These are phyloP conservation scores for Polygonum maritimum DNA, from an alignment of 148 eudicot genomes.

Conservation along the genomic window DNA sequence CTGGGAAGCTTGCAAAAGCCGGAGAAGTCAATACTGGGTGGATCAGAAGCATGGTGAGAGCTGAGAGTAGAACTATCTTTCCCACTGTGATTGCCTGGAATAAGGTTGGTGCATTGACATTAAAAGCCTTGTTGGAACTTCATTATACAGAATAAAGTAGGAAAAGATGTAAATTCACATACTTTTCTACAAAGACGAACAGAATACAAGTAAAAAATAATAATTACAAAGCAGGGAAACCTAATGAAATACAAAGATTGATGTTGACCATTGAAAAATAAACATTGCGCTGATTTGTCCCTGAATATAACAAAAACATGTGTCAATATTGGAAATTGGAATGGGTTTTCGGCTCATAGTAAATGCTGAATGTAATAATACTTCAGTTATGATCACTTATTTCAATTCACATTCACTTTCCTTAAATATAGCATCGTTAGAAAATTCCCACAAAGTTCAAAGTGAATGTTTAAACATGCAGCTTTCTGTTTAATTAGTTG, in stretches of 20 bases:
- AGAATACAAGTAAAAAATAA: background rate
- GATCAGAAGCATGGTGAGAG: constrained; percentile 30
- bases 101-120: background rate
- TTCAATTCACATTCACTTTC: background rate
- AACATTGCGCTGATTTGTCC: background rate
- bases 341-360: background rate
- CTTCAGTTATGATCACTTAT: background rate
- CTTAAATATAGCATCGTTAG: background rate
- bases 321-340: background rate
- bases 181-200: background rate
- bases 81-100: constrained; percentile 54
- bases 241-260: background rate
- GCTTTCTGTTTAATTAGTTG: background rate
- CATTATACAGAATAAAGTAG: background rate
- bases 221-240: background rate
- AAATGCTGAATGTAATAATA: background rate
- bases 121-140: background rate
- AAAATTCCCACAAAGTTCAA: background rate
- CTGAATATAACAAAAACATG: background rate
- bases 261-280: background rate
- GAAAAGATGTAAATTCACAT: background rate
- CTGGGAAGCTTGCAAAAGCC: constrained; percentile 67
- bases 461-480: background rate
- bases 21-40: constrained; percentile 55
- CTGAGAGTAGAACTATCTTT: constrained; percentile 40